Conservation (phyloP, 176 grass and related monocot species). For the Neostapfia colusana region DNA sequence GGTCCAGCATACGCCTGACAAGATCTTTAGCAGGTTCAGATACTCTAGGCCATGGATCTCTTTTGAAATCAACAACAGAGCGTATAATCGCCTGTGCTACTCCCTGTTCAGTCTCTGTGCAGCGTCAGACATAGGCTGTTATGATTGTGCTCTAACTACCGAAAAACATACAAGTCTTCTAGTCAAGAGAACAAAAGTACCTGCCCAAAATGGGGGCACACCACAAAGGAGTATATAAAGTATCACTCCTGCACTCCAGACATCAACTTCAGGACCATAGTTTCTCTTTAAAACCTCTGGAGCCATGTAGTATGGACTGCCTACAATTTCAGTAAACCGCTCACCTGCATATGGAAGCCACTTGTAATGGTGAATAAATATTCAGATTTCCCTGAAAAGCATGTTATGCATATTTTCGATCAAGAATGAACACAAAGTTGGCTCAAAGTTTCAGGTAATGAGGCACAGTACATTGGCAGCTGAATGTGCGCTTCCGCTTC, state of each 20-base stretch:
- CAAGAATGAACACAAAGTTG: slow-evolving; percentile 18
- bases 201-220: slow-evolving; percentile 98
- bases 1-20: slow-evolving; percentile 85
- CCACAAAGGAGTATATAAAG: slow-evolving; percentile 95
- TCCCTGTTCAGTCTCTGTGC: slow-evolving; percentile 88
- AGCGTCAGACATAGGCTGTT: slow-evolving; percentile 25
- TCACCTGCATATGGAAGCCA: slow-evolving; percentile 59
- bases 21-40: slow-evolving; percentile 97
- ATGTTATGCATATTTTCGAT: background rate
- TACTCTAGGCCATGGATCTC: slow-evolving; percentile 91
- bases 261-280: slow-evolving; percentile 95
- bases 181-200: slow-evolving; percentile 43
- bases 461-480: background rate
- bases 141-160: slow-evolving; percentile 24
- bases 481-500: background rate
- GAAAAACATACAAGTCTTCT: background rate
- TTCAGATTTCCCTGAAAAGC: slow-evolving; percentile 13
- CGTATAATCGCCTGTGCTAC: slow-evolving; percentile 94
- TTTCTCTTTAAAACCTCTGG: slow-evolving; percentile 94
- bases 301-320: slow-evolving; percentile 99
- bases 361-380: background rate
- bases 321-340: slow-evolving; percentile 86
- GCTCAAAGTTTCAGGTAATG: slow-evolving; percentile 24
- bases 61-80: slow-evolving; percentile 83
- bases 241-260: slow-evolving; percentile 99